Evolutionary conservation across 2,329 filamentous ascomycete species (phyloP).

Genomic region (Cladophialophora chaetospira): DNA sequence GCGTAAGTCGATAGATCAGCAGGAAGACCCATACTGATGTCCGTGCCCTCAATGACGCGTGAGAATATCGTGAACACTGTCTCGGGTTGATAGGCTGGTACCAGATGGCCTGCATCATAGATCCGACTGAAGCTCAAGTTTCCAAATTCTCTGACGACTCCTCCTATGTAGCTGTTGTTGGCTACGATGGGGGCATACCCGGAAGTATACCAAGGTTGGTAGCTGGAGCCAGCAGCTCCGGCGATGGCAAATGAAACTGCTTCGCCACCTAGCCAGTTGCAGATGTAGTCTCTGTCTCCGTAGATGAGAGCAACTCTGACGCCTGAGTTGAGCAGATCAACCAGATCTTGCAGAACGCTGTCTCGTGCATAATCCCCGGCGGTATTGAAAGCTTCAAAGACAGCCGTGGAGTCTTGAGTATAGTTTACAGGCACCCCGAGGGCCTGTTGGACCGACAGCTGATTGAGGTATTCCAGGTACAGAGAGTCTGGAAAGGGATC

Average conservation of each 20-base stretch:
- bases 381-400: constrained; percentile 35
- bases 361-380: constrained; percentile 34
- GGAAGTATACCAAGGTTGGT: constrained; percentile 37
- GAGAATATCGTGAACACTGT: constrained; percentile 57
- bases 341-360: constrained; percentile 36
- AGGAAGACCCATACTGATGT: constrained; percentile 52
- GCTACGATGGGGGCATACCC: constrained; percentile 54
- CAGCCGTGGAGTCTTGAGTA: constrained; percentile 38
- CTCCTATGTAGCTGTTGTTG: constrained; percentile 52
- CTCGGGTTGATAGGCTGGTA: constrained; percentile 55
- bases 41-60: constrained; percentile 53
- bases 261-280: constrained; percentile 51
- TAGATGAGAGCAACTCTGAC: constrained; percentile 51
- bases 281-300: constrained; percentile 38
- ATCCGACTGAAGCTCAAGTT: constrained; percentile 52
- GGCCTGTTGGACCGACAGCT: constrained; percentile 54
- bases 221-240: constrained; percentile 31
- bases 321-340: constrained; percentile 40
- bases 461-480: constrained; percentile 62
- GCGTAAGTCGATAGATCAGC: constrained; percentile 57
- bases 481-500: constrained; percentile 62
- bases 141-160: constrained; percentile 43
- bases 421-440: constrained; percentile 56
- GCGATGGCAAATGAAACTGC: constrained; percentile 50
- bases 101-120: constrained; percentile 56